Percentiles rank a stretch among this genome's conserved stretches.
These are phyloP conservation scores for Chlorella vulgaris DNA, from an alignment of 139 green algal genomes.

Conservation along the genomic window DNA sequence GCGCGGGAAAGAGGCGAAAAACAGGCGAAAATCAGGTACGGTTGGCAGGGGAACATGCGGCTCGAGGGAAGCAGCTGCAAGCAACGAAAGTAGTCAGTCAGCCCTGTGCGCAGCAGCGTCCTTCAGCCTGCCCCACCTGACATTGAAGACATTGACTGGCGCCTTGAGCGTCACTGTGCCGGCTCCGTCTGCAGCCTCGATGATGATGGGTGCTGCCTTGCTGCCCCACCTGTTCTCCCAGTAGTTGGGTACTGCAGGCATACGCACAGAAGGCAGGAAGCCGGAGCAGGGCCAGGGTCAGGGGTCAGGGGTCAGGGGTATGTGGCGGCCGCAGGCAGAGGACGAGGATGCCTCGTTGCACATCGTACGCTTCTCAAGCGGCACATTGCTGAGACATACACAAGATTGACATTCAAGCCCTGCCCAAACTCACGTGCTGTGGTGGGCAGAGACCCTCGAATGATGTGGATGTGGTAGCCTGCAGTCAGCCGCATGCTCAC, in stretches of 20 bases:
- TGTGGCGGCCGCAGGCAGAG: too few relatives aligned
- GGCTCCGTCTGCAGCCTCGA: not conserved
- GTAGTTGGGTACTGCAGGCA: conserved; percentile 21
- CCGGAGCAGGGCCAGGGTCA: too few relatives aligned
- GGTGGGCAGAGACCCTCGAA: not conserved
- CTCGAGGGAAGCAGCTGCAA: too few relatives aligned
- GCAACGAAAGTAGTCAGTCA: too few relatives aligned
- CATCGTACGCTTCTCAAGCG: too few relatives aligned
- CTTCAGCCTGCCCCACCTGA: too few relatives aligned
- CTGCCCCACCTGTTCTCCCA: conserved; percentile 22
- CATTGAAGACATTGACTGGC: not conserved
- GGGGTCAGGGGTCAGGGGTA: not conserved
- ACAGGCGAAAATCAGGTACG: not conserved
- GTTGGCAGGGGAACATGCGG: too few relatives aligned
- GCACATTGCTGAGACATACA: too few relatives aligned
- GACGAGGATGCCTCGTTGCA: too few relatives aligned
- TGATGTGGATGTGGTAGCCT: conserved; percentile 26
- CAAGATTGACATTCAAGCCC: too few relatives aligned
- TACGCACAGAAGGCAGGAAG: not conserved
- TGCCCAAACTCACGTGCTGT: not conserved
- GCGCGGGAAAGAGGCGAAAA: not conserved
- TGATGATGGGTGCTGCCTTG: conserved; percentile 6
- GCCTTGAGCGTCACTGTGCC: conserved; percentile 2
- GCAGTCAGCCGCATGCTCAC: not conserved
- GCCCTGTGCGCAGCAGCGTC: not conserved